Evolutionary conservation across 2,329 filamentous ascomycete species (phyloP).

Genomic region (Colletotrichum tanaceti): DNA sequence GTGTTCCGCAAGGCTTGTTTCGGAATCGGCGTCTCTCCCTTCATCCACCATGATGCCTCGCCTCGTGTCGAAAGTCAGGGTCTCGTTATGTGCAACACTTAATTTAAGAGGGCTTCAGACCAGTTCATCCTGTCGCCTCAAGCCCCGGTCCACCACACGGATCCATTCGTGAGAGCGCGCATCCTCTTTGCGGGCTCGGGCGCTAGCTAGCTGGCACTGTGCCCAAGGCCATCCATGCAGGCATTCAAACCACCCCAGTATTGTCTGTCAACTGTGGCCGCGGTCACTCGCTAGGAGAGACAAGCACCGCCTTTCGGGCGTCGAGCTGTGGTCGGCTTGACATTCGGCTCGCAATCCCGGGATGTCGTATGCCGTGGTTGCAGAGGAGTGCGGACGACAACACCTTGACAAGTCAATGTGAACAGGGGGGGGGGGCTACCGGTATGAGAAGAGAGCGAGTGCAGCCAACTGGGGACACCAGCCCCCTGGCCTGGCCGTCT

Average conservation of each 20-base stretch:
- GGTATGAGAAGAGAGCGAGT: too few relatives aligned
- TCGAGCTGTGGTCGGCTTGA: too few relatives aligned
- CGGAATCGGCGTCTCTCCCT: conserved; percentile 20
- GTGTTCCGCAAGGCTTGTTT: conserved; percentile 29
- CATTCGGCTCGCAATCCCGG: neutral
- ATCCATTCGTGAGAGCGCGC: conserved; percentile 17
- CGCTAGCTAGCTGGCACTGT: neutral
- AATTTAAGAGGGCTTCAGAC: neutral
- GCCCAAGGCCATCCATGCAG: neutral
- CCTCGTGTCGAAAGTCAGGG: neutral
- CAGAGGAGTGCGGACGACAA: neutral
- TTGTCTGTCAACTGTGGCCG: too few relatives aligned
- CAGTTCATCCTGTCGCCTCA: conserved; percentile 18
- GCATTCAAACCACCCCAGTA: too few relatives aligned
- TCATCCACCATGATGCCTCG: neutral
- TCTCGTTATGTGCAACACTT: neutral
- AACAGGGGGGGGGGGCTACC: neutral
- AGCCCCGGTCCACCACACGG: conserved; percentile 9
- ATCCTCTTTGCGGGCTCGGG: neutral
- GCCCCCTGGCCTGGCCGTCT: conserved; percentile 21
- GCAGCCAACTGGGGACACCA: neutral
- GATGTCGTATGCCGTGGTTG: neutral
- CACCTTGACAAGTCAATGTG: neutral
- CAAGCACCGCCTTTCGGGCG: neutral
- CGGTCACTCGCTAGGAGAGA: neutral